Evolutionary conservation across 768 basidiomycete species (phyloP), one percentile per base, ranked within the genome.

Genomic region (Xerocomellus intermedius): DNA sequence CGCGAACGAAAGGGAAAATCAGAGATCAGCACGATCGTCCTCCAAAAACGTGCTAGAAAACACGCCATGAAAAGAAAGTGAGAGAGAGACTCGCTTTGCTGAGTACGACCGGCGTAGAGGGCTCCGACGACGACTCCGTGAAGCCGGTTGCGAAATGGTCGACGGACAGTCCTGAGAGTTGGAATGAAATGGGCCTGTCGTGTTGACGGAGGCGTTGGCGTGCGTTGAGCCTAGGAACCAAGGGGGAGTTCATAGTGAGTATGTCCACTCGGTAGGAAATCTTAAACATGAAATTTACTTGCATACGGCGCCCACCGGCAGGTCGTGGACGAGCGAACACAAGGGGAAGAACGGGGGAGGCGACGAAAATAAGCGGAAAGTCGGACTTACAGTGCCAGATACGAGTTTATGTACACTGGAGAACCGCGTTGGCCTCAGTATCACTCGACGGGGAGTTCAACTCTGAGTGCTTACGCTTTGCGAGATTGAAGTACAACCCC

Each of bases 361-460:
- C 6, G 6, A 26, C 5, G 26, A 26, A 26, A 26, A 6, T 6
- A 7, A 26, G 5, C 26, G 26, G 26, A 26, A 26, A 26, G 26
- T 26, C 17, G 8, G 28, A 64, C 68, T 52, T 52, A 73, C 67
- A 69, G 74, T 5, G 82, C 81, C 8, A 85, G 73, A 60, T 82
- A 82, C 8, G 82, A 79, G 57, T 83, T 83, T 16, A 79, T 71
- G 58, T 83, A 84, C 24, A 84, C 81, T 84, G 41, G 9, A 28
- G 0, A 39, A 42, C 9, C 22, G 3, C 21, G 2, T 39, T 13
- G 33, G 22, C 10, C 6, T 33, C 16, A 19, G 5, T 14, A 19
- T 30, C 37, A 14, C 16, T n/a, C 14, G 9, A 6, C 1, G 1
- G 16, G n/a, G 5, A 14, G 12, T 8, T 14, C 32, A 7, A 42